phyloP scores from a whole-genome alignment of 176 grass and related monocot genomes.

The Panicum miliaceum region DNA sequence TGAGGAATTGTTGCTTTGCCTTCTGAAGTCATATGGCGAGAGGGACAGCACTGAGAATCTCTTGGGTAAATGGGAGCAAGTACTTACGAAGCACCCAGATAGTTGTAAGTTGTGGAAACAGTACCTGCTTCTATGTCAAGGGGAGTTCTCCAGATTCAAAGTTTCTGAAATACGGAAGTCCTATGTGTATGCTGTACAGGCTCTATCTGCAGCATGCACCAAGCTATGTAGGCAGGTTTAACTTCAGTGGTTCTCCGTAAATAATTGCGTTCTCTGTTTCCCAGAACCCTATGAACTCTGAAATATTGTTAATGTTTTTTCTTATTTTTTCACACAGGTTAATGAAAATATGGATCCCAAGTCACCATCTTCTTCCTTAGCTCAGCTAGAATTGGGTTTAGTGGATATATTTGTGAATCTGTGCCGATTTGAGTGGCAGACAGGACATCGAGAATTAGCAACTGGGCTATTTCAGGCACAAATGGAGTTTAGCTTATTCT shows the following conservation, averaged over 20 bases:
- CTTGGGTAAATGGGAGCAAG: constrained; percentile 79
- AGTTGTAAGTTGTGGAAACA: constrained; percentile 94
- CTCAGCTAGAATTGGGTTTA: constrained; percentile 81
- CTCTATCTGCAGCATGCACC: constrained; percentile 73
- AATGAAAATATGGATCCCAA: constrained; percentile 50
- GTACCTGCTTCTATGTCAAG: constrained; percentile 86
- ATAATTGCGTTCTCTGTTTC: constrained; percentile 28
- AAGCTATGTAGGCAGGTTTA: constrained; percentile 96
- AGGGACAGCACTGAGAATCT: constrained; percentile 70
- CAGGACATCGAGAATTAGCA: constrained; percentile 88
- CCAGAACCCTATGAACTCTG: neutral
- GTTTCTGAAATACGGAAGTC: constrained; percentile 76
- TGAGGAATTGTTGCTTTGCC: constrained; percentile 79
- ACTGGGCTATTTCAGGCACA: constrained; percentile 94
- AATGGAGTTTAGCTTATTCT: constrained; percentile 87
- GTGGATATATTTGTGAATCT: constrained; percentile 91
- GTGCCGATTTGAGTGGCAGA: constrained; percentile 94
- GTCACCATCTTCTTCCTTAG: constrained; percentile 54
- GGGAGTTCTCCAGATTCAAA: constrained; percentile 93
- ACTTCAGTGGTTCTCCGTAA: constrained; percentile 45
- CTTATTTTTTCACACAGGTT: constrained; percentile 52
- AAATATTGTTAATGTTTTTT: constrained; percentile 23
- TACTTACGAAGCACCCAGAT: constrained; percentile 71
- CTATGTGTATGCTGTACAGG: constrained; percentile 81
- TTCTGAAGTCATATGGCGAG: constrained; percentile 80